Evolutionary conservation across 2,329 filamentous ascomycete genomes (phyloP), one percentile per base, ranked within the genome.

Genomic region (Celoporthe dispersa): DNA sequence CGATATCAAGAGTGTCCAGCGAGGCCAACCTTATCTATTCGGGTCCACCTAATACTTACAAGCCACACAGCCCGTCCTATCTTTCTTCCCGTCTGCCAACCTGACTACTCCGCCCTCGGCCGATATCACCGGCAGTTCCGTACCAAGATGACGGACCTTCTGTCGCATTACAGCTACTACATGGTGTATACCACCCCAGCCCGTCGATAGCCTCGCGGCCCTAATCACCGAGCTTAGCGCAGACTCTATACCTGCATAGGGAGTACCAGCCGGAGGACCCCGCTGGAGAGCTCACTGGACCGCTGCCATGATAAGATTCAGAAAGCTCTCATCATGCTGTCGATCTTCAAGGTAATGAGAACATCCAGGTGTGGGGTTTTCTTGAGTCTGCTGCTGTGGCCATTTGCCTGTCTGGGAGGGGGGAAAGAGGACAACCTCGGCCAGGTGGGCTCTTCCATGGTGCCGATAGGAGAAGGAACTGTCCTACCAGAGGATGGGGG

Each of bases 181-280:
- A n/a, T n/a, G 8, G 44, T n/a, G 1, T 3, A 41, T 41, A 41
- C 39, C 39, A 14, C 44, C 44, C 44, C 22, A 48, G 44, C n/a
- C 7, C 8, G n/a, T 25, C 28, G 25, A 31, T 28, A 57, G 53
- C 53, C 53, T 57, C 53, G 25, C 53, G 25, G 12, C 28, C n/a
- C n/a, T 64, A 67, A 39, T 55, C 37, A 55, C 25, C 5, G 25
- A 41, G 59, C 41, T 14, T 70, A 70, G 63, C 57, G 64, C 64
- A 51, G 7, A 55, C n/a, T 11, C 33, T n/a, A 41, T 44, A 59
- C 64, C 64, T 69, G 62, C 57, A 55, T 33, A n/a, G 16, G 39
- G 48, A 57, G 35, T 63, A 39, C 44, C 37, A 60, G 44, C 48
- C 37, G 57, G 53, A 31, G 4, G 6, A 31, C 53, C 28, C 53